Percentiles rank a stretch among this genome's conserved stretches.
phyloP scores from a whole-genome alignment of 768 basidiomycete genomes.

The Pisolithus sp. region DNA sequence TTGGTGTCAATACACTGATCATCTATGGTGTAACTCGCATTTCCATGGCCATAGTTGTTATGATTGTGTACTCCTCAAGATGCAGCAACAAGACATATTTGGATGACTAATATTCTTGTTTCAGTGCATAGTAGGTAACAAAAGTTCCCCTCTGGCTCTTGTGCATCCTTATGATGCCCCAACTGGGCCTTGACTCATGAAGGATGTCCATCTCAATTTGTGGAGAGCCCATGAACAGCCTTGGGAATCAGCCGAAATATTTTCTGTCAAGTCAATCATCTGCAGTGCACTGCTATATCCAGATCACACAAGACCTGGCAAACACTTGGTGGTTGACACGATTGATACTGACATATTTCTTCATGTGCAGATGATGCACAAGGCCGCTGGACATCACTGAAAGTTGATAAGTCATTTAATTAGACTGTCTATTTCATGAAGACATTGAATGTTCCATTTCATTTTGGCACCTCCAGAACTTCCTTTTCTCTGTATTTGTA shows the following conservation, averaged over 20 bases:
- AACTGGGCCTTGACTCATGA: constrained; percentile 2
- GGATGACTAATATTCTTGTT: constrained; percentile 15
- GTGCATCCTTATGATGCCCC: constrained; percentile 13
- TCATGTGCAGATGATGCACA: not conserved
- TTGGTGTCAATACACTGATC: constrained; percentile 8
- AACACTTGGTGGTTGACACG: constrained; percentile 23
- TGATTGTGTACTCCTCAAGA: constrained; percentile 24
- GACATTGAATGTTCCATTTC: too few relatives aligned
- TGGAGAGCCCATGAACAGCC: constrained; percentile 8
- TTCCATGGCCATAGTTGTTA: constrained; percentile 9
- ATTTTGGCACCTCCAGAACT: too few relatives aligned
- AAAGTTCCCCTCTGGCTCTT: constrained; percentile 10
- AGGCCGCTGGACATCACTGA: too few relatives aligned
- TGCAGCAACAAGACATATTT: constrained; percentile 11
- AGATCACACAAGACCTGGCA: constrained; percentile 12
- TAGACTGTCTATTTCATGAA: too few relatives aligned
- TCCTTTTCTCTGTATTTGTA: too few relatives aligned
- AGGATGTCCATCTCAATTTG: constrained; percentile 20
- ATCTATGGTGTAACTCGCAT: constrained; percentile 9
- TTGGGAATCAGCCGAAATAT: constrained; percentile 12
- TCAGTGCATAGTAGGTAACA: constrained; percentile 6
- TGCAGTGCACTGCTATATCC: constrained; percentile 21
- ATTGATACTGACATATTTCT: constrained; percentile 28
- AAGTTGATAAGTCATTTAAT: too few relatives aligned
- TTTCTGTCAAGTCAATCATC: constrained; percentile 24